Base-by-base conservation (phyloP, 2,329 filamentous ascomycete species). In the Aspergillaceae sp. region DNA sequence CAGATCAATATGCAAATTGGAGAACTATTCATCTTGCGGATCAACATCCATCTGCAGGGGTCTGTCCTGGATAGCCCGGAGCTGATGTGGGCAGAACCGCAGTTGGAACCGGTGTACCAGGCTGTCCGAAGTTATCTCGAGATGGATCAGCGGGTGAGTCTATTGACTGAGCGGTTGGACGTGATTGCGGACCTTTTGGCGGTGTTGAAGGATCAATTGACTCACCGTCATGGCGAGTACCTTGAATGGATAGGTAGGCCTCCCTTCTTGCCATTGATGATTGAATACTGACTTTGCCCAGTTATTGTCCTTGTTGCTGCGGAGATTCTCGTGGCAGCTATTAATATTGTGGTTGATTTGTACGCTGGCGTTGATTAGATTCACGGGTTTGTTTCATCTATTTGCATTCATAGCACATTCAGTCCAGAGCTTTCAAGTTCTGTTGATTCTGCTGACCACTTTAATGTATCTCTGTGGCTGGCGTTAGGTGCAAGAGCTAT, bases 1-100 rank as follows among this genome's bases (percentile, higher is more conserved):
- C 83, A 97, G 65, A 96, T 98, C 74, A 97, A 97, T 74, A 97
- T 97, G 90, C 90, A 97, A 69, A 96, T 98, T 50, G 92, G 92
- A 64, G 90, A 98, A 71, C 80, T 98, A 45, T 98, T 98, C 68
- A 97, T 98, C 62, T 74, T 98, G 30, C 82, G 92, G 49, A 97
- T 98, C 72, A 96, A 92, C 66, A 97, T 98, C 61, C 94, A 98
- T 69, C 78, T 98, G 43, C 95, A 97, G 66, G 92, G 92, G 32
- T 94, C 87, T 29, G 90, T 98, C 4, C 83, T 98, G 35, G 92
- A 98, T 66, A 94, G 90, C 7, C 92, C 92, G 0, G 92, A 98
- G 70, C 77, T 98, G 37, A 97, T 98, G 77, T 98, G 92, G 92
- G 87, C 91, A 30, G 92, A 98, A 69, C 92, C 92, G 6, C 90